phyloP scores from a whole-genome alignment of 768 basidiomycete genomes.

The Lactarius hatsudake region DNA sequence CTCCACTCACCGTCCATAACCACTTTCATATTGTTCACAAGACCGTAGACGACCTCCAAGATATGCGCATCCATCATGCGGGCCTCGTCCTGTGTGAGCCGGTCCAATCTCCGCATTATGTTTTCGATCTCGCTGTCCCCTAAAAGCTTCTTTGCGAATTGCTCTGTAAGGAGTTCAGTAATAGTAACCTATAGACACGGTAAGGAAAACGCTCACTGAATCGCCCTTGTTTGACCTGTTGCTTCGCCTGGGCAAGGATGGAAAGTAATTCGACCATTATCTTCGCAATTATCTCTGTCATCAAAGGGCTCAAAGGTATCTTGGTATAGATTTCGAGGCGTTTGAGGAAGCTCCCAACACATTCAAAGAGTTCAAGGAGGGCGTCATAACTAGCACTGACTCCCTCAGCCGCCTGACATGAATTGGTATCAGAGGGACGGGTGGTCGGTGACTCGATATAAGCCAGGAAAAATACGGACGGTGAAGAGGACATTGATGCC shows the following conservation, averaged over 20 bases:
- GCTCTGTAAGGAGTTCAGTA: background rate
- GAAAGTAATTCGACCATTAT: background rate
- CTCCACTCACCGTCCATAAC: background rate
- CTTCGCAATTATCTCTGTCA: background rate
- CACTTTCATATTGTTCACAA: background rate
- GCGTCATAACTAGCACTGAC: background rate
- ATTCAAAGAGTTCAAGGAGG: background rate
- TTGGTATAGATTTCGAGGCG: background rate
- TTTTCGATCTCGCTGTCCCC: slow-evolving; percentile 2
- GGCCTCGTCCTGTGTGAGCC: slow-evolving; percentile 4
- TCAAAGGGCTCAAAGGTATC: background rate
- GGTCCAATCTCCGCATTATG: background rate
- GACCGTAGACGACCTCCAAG: background rate
- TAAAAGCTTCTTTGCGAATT: slow-evolving; percentile 3
- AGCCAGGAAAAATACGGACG: background rate
- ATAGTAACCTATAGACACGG: slow-evolving; percentile 23
- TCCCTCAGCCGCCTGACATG: background rate
- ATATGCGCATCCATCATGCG: background rate
- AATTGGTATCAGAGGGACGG: background rate
- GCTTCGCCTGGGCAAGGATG: background rate
- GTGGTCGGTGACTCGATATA: background rate
- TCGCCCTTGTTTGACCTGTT: background rate
- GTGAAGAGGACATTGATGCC: background rate
- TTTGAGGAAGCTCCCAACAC: background rate
- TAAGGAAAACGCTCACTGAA: background rate